Base-by-base conservation (phyloP, 441 rosid genomes). In the Adansonia grandidieri region DNA sequence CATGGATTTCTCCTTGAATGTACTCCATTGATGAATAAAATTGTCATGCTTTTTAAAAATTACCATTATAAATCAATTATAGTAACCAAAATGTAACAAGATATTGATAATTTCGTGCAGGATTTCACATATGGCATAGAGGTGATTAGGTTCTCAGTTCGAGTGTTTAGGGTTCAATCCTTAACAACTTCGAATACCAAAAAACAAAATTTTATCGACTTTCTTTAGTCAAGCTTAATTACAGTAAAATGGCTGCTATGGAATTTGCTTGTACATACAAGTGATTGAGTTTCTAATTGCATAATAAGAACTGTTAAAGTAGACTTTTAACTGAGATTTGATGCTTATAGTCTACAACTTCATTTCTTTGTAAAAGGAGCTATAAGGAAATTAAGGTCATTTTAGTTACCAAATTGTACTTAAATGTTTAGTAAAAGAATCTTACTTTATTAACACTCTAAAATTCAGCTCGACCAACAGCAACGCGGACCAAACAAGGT, bases 361-460 rank as follows among this genome's bases (percentile, higher is more conserved):
- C 44, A 32, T 60, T n/a, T 17, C 44, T 11, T 63, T 8, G 0
- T 6, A 19, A 57, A 22, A 28, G 28, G 22, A 37, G 73, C 68
- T 74, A 73, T 57, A 9, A 37, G 14, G 9, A 56, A 45, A 37
- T 7, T 13, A 28, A 60, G 81, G 79, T 78, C 68, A 6, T 68
- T 15, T 71, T 13, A 6, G 53, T 60, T 80, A 82, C 82, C 82
- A 79, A 76, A 56, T 48, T 65, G 62, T 20, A 65, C n/a, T 47
- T 14, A 20, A 71, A 71, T 28, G 0, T 24, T 67, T 58, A 73
- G 53, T 9, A 64, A 64, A 78, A 66, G 64, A 24, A 28, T 77
- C 75, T 89, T 89, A 80, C 93, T 90, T 90, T 74, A 81, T 75
- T 71, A 78, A 50, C 91, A 90, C 91, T 88, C 90, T 84, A 90